Evolutionary conservation across 2,329 filamentous ascomycete species (phyloP), one percentile per base, ranked within the genome.

Genomic region (Aspergillus chevalieri): DNA sequence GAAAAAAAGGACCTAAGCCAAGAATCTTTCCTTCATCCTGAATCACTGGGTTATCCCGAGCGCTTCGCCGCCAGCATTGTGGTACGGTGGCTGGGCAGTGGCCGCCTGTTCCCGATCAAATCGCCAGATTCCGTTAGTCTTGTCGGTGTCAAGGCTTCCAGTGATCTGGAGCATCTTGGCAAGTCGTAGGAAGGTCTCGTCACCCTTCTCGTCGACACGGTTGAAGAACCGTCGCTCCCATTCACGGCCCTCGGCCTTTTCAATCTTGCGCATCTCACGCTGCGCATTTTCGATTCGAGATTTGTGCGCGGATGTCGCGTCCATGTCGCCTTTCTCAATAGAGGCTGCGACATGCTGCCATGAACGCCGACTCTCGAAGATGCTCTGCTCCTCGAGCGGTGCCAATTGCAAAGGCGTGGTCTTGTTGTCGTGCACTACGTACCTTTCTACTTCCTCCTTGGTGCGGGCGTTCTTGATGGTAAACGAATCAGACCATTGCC

Each of bases 161-260:
- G 59, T 50, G 24, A 73, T 54, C 17, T 69, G 69, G 19, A 75
- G 66, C 48, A 62, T 65, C 38, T 68, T 70, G 2, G 69, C 73
- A 42, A 81, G 64, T 28, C 65, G 57, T 44, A 67, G 62, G 56
- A 79, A 72, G 2, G 65, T 59, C 49, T 75, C 58, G 33, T 69
- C 63, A 19, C 65, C 64, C 21, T 62, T 57, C 19, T 67, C 61
- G 7, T 71, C 62, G 22, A 68, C 53, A 17, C 65, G 64, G 41
- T 62, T 81, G 73, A 97, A 98, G 74, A 93, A 97, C 48, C 86
- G 80, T 43, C 90, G 80, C 63, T 90, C 80, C 92, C 93, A 98
- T 38, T 81, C 76, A 41, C 79, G 79, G 17, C 84, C 84, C 59
- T 90, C 87, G n/a, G 80, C 78, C 61, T 82, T 82, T 68, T 96